phyloP scores from a whole-genome alignment of 2,329 filamentous ascomycete genomes.

The Sporothrix schenckii region DNA sequence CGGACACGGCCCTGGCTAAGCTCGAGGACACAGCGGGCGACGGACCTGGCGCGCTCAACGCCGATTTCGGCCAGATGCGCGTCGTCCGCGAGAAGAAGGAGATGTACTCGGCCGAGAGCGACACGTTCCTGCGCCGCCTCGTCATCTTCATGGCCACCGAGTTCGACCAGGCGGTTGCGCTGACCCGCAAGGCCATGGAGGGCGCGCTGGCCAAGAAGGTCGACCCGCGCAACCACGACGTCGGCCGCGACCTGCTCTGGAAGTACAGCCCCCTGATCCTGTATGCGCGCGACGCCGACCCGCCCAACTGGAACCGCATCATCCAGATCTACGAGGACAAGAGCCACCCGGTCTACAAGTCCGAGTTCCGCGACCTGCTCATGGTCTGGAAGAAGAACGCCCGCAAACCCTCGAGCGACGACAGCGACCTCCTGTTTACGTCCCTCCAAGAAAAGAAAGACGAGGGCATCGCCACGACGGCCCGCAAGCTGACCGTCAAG shows the following conservation, averaged over 20 bases:
- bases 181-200: constrained; percentile 67
- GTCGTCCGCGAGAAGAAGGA: constrained; percentile 94
- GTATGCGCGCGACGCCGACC: constrained; percentile 83
- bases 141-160: constrained; percentile 80
- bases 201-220: constrained; percentile 66
- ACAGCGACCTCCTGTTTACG: constrained; percentile 85
- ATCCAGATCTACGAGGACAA: constrained; percentile 80
- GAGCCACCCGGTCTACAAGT: constrained; percentile 74
- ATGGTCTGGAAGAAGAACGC: constrained; percentile 79
- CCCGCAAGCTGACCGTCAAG: constrained; percentile 90
- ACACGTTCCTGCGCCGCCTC: constrained; percentile 75
- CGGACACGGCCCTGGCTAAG: constrained; percentile 36
- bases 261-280: constrained; percentile 84
- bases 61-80: constrained; percentile 84
- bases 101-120: constrained; percentile 77
- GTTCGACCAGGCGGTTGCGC: constrained; percentile 74
- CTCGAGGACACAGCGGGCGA: constrained; percentile 50
- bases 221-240: constrained; percentile 70
- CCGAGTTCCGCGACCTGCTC: constrained; percentile 77
- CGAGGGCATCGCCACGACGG: constrained; percentile 69
- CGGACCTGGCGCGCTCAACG: constrained; percentile 57
- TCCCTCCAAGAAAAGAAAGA: constrained; percentile 83
- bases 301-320: constrained; percentile 76
- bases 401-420: constrained; percentile 73
- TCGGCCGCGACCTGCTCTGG: constrained; percentile 76